Conservation (phyloP, 352 stramenopile species). For the Peronospora farinosa region DNA sequence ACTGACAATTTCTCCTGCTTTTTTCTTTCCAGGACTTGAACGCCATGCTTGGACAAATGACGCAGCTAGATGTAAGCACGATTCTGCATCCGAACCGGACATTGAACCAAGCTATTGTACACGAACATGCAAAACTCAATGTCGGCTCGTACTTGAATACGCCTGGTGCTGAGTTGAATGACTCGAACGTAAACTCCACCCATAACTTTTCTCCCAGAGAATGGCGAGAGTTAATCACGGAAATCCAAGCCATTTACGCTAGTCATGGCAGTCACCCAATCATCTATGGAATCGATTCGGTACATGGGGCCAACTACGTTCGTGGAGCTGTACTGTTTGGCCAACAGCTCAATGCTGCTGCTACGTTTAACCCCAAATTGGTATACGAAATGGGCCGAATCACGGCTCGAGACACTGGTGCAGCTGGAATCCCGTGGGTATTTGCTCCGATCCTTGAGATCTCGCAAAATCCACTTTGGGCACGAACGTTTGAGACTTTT, state of each 20-base stretch:
- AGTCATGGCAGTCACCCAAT: constrained; percentile 50
- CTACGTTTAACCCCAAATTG: constrained; percentile 83
- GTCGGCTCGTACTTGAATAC: constrained; percentile 89
- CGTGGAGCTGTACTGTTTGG: constrained; percentile 73
- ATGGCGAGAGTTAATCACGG: constrained; percentile 62
- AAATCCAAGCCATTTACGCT: constrained; percentile 75
- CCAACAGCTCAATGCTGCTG: constrained; percentile 84
- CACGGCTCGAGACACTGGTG: constrained; percentile 77
- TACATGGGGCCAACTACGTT: constrained; percentile 89
- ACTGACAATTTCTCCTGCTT: constrained; percentile 3
- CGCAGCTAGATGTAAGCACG: constrained; percentile 84
- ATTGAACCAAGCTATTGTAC: constrained; percentile 55
- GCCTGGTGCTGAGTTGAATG: constrained; percentile 28
- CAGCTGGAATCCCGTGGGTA: constrained; percentile 86
- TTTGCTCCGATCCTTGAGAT: constrained; percentile 88
- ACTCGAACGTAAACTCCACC: constrained; percentile 21
- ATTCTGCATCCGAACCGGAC: constrained; percentile 62
- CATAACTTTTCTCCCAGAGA: constrained; percentile 54
- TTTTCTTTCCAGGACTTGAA: constrained; percentile 26
- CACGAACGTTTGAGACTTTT: constrained; percentile 91
- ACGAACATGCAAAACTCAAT: constrained; percentile 65
- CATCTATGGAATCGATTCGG: constrained; percentile 87
- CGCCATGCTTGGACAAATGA: constrained; percentile 86
- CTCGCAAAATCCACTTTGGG: constrained; percentile 83
- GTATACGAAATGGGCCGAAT: constrained; percentile 62